Conservation (phyloP, 2,329 filamentous ascomycete genomes). For the Hymenoscyphus fructigenus region DNA sequence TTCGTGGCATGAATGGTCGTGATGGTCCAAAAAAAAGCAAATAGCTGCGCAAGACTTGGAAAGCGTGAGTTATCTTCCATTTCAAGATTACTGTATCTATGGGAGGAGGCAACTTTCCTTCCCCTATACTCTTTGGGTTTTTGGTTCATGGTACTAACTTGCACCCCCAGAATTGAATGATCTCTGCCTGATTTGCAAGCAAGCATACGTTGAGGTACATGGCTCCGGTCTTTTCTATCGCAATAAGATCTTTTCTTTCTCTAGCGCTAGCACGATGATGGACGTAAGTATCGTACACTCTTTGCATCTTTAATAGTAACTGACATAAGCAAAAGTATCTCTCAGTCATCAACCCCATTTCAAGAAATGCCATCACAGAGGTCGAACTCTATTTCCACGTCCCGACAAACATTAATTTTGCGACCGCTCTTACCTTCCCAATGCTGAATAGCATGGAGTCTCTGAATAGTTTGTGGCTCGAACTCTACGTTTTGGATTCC, state of each 20-base stretch:
- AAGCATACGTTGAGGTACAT: background rate
- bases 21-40: too few relatives aligned
- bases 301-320: background rate
- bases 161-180: background rate
- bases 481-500: background rate
- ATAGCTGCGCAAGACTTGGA: too few relatives aligned
- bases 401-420: background rate
- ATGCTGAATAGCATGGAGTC: constrained; percentile 1
- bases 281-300: background rate
- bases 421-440: background rate
- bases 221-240: background rate
- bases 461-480: background rate
- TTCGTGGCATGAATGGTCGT: too few relatives aligned
- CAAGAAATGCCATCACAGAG: background rate
- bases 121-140: too few relatives aligned
- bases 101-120: too few relatives aligned
- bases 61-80: too few relatives aligned
- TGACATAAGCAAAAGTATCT: background rate
- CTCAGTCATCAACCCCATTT: background rate
- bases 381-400: background rate
- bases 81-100: too few relatives aligned
- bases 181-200: background rate
- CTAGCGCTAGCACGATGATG: background rate
- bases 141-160: background rate
- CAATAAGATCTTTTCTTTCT: background rate